Percentiles rank a stretch among this genome's conserved stretches.
phyloP scores from a whole-genome alignment of 148 eudicot species.

The Silene uniflora region DNA sequence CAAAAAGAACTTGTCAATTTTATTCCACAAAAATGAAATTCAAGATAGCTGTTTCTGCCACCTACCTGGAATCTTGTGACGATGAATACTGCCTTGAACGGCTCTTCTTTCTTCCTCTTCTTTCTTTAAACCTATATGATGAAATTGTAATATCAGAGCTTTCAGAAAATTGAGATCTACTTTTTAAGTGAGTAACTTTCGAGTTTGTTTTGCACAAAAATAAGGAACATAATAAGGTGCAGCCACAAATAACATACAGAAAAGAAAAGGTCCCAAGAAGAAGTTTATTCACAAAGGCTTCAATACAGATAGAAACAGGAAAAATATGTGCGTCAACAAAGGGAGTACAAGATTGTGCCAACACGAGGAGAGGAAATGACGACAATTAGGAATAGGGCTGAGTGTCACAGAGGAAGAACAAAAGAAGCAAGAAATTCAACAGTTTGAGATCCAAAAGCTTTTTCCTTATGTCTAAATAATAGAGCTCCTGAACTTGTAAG shows the following conservation, averaged over 20 bases:
- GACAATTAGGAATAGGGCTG: background rate
- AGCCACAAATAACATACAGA: background rate
- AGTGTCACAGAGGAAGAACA: background rate
- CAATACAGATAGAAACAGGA: too few relatives aligned
- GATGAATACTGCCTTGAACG: slow-evolving; percentile 30
- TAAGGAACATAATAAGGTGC: background rate
- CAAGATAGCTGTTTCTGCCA: slow-evolving; percentile 13
- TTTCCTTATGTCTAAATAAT: background rate
- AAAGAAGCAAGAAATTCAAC: background rate
- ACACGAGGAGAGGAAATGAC: background rate
- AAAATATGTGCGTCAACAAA: too few relatives aligned
- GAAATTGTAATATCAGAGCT: slow-evolving; percentile 2
- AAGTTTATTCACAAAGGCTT: background rate
- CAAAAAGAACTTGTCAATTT: too few relatives aligned
- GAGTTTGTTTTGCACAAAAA: background rate
- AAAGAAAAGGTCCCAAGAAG: background rate
- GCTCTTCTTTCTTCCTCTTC: slow-evolving; percentile 88
- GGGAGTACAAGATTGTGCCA: background rate
- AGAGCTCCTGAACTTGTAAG: background rate
- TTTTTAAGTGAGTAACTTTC: background rate
- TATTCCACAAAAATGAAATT: too few relatives aligned
- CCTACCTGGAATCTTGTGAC: slow-evolving; percentile 44
- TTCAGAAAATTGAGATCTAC: background rate
- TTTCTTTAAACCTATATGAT: slow-evolving; percentile 63
- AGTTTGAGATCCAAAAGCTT: background rate